Percentiles rank a stretch among this genome's conserved stretches.
These are phyloP conservation scores for Marsdenia floribunda DNA, from an alignment of 257 asterid genomes.

Conservation along the genomic window DNA sequence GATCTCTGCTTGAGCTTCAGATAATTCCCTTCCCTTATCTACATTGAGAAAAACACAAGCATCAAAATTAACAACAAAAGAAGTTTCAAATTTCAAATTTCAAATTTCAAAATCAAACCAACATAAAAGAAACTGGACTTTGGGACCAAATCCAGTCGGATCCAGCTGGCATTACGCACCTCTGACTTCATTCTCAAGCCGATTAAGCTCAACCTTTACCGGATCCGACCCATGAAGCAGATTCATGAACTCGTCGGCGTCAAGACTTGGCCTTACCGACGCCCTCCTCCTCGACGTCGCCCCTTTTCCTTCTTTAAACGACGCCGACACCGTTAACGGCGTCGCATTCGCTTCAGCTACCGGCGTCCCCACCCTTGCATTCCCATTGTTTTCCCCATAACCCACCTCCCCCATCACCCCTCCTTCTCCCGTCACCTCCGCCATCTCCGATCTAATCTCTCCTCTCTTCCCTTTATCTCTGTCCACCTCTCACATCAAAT, in stretches of 20 bases:
- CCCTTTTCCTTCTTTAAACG: constrained; percentile 73
- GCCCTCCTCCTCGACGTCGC: constrained; percentile 71
- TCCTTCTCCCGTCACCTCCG: constrained; percentile 79
- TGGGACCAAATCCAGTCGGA: constrained; percentile 51
- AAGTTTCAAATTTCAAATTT: neutral
- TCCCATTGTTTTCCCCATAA: constrained; percentile 45
- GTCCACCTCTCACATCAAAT: constrained; percentile 28
- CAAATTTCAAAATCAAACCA: constrained; percentile 9
- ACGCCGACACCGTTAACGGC: constrained; percentile 64
- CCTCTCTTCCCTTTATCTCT: constrained; percentile 6
- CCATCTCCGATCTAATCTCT: constrained; percentile 67
- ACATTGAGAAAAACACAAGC: constrained; percentile 14
- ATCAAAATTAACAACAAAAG: constrained; percentile 6
- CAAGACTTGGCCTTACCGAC: constrained; percentile 78
- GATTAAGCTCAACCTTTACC: constrained; percentile 97
- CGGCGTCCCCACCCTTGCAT: constrained; percentile 41
- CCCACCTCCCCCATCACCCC: constrained; percentile 47
- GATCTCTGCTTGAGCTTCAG: constrained; percentile 88
- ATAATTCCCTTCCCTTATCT: constrained; percentile 88
- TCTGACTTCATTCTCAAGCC: constrained; percentile 98
- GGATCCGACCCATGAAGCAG: constrained; percentile 99
- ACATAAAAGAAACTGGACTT: constrained; percentile 25
- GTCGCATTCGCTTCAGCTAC: constrained; percentile 29
- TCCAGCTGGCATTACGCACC: constrained; percentile 73
- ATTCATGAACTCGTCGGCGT: constrained; percentile 91